A percentile compares a stretch with the other conserved stretches of the same genome.
Evolutionary conservation across 2,329 filamentous ascomycete species (phyloP).

Genomic region (Tolypocladium sp.): DNA sequence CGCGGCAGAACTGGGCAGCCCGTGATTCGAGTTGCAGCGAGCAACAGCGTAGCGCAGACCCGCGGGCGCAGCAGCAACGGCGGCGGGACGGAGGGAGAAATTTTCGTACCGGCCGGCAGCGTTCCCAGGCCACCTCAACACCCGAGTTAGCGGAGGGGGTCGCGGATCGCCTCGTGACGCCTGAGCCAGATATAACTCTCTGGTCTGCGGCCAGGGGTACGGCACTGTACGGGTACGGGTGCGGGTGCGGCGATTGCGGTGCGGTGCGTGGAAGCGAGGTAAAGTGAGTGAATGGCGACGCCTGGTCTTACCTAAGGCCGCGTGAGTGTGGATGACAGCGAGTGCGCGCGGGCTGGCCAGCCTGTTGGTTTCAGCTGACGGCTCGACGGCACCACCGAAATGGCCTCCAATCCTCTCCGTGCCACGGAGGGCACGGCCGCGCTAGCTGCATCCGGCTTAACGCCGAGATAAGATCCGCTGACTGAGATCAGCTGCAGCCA

Average conservation of each 20-base stretch:
- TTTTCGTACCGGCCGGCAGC: conserved; percentile 19
- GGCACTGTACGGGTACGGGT: neutral
- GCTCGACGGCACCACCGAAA: neutral
- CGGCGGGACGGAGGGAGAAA: conserved; percentile 15
- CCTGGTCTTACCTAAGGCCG: conserved; percentile 22
- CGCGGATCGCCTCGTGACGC: conserved; percentile 5
- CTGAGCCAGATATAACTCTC: conserved; percentile 5
- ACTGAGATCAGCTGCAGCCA: neutral
- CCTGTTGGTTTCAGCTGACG: neutral
- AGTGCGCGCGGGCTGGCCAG: neutral
- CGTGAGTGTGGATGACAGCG: neutral
- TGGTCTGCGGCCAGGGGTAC: conserved; percentile 5
- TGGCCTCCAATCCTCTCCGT: neutral
- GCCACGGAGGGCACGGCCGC: neutral
- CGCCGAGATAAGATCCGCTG: neutral
- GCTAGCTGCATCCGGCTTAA: neutral
- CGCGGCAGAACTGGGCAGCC: neutral
- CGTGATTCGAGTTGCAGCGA: neutral
- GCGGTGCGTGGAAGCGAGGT: conserved; percentile 10
- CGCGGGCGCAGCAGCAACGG: neutral
- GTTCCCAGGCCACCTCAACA: conserved; percentile 6
- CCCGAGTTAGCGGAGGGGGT: conserved; percentile 3
- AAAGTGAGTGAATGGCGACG: conserved; percentile 12
- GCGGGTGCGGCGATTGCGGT: conserved; percentile 3
- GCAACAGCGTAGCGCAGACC: neutral